Evolutionary conservation across 2,329 filamentous ascomycete species (phyloP).

Genomic region (Macrophomina pseudophaseolina): DNA sequence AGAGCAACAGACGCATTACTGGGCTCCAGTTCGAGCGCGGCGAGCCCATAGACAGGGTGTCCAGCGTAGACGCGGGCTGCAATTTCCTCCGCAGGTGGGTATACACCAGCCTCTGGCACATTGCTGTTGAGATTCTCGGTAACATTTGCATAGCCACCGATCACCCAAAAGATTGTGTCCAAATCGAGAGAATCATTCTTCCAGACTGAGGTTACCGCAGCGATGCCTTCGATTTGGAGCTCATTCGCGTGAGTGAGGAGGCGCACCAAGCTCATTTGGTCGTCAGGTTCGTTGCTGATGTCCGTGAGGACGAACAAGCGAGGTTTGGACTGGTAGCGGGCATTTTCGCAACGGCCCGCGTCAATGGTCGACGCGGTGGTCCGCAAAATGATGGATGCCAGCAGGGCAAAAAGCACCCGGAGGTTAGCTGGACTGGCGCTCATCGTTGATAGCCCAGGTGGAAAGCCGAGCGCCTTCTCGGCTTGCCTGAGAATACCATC

Average conservation of each 20-base stretch:
- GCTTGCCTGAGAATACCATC: neutral
- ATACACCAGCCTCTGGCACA: conserved; percentile 32
- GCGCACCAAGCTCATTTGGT: conserved; percentile 31
- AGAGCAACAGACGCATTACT: conserved; percentile 32
- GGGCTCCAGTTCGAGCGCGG: conserved; percentile 31
- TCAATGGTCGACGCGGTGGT: neutral
- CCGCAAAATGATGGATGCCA: neutral
- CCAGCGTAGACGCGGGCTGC: conserved; percentile 35
- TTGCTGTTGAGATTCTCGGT: conserved; percentile 53
- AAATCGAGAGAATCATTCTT: conserved; percentile 30
- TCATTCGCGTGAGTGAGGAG: conserved; percentile 31
- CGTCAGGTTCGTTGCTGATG: conserved; percentile 33
- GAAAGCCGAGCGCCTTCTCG: neutral
- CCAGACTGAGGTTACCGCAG: conserved; percentile 30
- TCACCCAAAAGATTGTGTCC: conserved; percentile 34
- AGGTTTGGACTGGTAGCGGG: conserved; percentile 8
- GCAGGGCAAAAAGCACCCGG: neutral
- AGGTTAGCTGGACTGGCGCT: neutral
- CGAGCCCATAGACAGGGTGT: conserved; percentile 46
- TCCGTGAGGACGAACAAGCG: conserved; percentile 31
- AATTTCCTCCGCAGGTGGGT: conserved; percentile 33
- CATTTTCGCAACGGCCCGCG: conserved; percentile 1
- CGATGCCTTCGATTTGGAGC: conserved; percentile 32
- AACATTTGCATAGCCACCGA: conserved; percentile 37
- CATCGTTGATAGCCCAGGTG: neutral